Base-by-base conservation (phyloP, 768 basidiomycete species). In the Russula brevipes region DNA sequence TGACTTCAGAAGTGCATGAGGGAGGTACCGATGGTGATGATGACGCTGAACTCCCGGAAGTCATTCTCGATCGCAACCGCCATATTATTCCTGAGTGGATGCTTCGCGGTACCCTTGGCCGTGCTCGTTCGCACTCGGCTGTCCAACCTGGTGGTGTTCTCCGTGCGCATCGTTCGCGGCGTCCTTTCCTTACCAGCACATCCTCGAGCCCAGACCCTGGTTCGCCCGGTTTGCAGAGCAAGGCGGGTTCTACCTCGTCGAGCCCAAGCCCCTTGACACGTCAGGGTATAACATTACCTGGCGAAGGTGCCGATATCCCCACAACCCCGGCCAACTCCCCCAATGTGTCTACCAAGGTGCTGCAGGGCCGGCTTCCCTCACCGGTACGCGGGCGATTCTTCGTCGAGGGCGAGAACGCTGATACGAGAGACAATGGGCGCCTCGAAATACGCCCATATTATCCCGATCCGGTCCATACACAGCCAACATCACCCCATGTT, bases 21-120 rank as follows among this genome's bases (percentile, higher is more conserved):
- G 80, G 75, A 24, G 85, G 85, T 67, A 81, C 78, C 11, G 64
- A 61, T 8, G 53, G 14, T 6, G 74, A 83, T 30, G 54, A 59
- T 57, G 88, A 88, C 68, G 83, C 89, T 17, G 96, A 98, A 74
- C 80, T 98, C 70, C 97, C 97, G 1, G 96, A 98, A 74, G 97
- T 99, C 14, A 85, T 85, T 7, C 80, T 99, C 53, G 94, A 95
- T 69, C 86, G 85, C 66, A 90, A 99, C 73, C 82, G 89, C n/a
- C 97, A 99, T 74, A 97, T 99, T 63, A 86, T 99, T 53, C 96
- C 97, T 4, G 85, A 94, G 66, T 97, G 94, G 90, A 78, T 98
- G 76, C 79, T 97, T 50, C 80, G 80, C 38, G 79, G 58, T 75
- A 79, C 70, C 78, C 73, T 72, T 1, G 66, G 69, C 41, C 71